phyloP scores from a whole-genome alignment of 2,329 filamentous ascomycete species.

The Alternaria atra region DNA sequence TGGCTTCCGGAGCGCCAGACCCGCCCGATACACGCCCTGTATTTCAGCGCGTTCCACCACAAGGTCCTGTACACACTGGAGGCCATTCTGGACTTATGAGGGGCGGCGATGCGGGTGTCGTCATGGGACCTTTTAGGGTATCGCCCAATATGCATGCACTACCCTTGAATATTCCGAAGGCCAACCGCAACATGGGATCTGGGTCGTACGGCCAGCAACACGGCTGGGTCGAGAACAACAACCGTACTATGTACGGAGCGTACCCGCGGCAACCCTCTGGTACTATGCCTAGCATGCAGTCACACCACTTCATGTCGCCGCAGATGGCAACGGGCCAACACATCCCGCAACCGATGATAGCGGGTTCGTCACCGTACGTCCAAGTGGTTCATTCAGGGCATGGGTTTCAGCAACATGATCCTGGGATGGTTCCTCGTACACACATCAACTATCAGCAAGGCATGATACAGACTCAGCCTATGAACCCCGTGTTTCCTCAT shows the following conservation, averaged over 20 bases:
- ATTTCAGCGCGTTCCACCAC: background rate
- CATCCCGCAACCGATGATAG: slow-evolving; percentile 12
- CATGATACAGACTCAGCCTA: slow-evolving; percentile 16
- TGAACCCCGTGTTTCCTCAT: slow-evolving; percentile 23
- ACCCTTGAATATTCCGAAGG: slow-evolving; percentile 20
- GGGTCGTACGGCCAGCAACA: slow-evolving; percentile 15
- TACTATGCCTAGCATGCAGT: slow-evolving; percentile 19
- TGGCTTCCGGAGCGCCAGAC: background rate
- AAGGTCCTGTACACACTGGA: slow-evolving; percentile 4
- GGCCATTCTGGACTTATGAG: slow-evolving; percentile 7
- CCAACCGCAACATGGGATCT: slow-evolving; percentile 21
- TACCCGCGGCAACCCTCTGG: slow-evolving; percentile 26
- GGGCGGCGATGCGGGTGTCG: slow-evolving; percentile 2
- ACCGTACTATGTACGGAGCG: slow-evolving; percentile 21
- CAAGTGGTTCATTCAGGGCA: slow-evolving; percentile 22
- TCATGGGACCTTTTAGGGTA: slow-evolving; percentile 5
- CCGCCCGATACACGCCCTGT: background rate
- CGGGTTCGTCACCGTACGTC: slow-evolving; percentile 19
- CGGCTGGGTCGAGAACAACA: slow-evolving; percentile 33
- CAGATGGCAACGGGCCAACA: slow-evolving; percentile 24
- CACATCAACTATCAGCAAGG: slow-evolving; percentile 22
- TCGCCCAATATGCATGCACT: slow-evolving; percentile 14
- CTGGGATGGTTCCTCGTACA: slow-evolving; percentile 16
- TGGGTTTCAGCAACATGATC: slow-evolving; percentile 22
- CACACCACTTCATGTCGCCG: slow-evolving; percentile 22